A percentile compares a stretch with the other conserved stretches of the same genome.
phyloP scores from a whole-genome alignment of 2,329 filamentous ascomycete genomes.

The Fusarium sulawesiense region DNA sequence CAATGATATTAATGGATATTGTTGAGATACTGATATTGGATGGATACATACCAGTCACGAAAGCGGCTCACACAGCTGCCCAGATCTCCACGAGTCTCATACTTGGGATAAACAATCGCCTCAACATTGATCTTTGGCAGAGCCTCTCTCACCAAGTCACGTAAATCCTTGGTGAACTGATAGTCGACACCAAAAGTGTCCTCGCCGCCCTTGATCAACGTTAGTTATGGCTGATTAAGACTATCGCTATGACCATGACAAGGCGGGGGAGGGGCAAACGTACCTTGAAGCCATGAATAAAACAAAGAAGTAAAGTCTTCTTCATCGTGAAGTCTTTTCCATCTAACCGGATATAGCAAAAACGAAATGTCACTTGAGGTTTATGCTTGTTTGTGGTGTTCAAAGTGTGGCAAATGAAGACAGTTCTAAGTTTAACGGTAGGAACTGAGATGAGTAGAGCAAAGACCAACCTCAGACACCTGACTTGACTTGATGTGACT shows the following conservation, averaged over 20 bases:
- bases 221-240: conserved; percentile 12
- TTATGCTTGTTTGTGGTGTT: conserved; percentile 5
- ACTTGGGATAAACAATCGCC: conserved; percentile 80
- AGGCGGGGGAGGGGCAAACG: conserved; percentile 24
- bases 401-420: conserved; percentile 22
- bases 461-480: conserved; percentile 17
- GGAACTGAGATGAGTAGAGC: conserved; percentile 4
- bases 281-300: conserved; percentile 90
- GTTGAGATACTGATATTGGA: background rate
- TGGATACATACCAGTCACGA: conserved; percentile 73
- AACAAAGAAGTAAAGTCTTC: conserved; percentile 83
- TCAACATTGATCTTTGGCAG: conserved; percentile 77
- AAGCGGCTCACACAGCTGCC: conserved; percentile 77
- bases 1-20: background rate
- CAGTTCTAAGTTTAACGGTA: conserved; percentile 1
- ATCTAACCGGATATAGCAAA: conserved; percentile 4
- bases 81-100: conserved; percentile 84
- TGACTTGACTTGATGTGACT: conserved; percentile 17
- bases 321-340: conserved; percentile 56
- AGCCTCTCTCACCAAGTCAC: conserved; percentile 69
- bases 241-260: background rate
- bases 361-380: background rate
- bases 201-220: conserved; percentile 72
- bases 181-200: conserved; percentile 76
- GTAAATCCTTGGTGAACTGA: conserved; percentile 78